Percentiles rank a stretch among this genome's conserved stretches.
These are phyloP conservation scores for Nitzschia sp. DNA, from an alignment of 108 stramenopile species.

Conservation along the genomic window DNA sequence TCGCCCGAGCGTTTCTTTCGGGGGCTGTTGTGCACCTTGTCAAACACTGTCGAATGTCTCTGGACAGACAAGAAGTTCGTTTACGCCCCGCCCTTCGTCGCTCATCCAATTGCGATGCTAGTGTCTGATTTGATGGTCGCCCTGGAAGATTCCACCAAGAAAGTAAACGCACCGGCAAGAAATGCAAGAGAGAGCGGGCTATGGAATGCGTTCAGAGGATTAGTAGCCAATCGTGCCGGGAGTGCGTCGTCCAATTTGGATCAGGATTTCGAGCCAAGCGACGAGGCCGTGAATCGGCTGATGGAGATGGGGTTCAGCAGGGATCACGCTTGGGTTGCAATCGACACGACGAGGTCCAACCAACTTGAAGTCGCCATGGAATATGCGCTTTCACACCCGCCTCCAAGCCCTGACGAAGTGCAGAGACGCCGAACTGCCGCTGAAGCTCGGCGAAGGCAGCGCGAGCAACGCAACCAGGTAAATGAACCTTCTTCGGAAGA, in stretches of 20 bases:
- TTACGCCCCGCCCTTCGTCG: conserved; percentile 57
- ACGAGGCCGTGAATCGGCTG: conserved; percentile 70
- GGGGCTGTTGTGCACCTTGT: conserved; percentile 56
- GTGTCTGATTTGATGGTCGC: conserved; percentile 60
- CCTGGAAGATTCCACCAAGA: conserved; percentile 62
- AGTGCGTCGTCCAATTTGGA: neutral
- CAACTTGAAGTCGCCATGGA: conserved; percentile 90
- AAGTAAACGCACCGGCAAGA: conserved; percentile 8
- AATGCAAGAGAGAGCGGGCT: conserved; percentile 4
- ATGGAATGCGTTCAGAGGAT: conserved; percentile 18
- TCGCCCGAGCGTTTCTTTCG: conserved; percentile 30
- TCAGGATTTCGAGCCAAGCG: conserved; percentile 74
- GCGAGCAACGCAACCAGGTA: conserved; percentile 3
- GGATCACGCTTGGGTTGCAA: conserved; percentile 82
- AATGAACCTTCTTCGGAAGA: neutral
- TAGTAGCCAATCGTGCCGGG: neutral
- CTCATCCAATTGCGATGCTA: conserved; percentile 61
- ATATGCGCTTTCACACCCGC: conserved; percentile 80
- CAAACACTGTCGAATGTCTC: conserved; percentile 42
- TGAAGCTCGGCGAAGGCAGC: conserved; percentile 32
- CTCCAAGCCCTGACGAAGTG: conserved; percentile 43
- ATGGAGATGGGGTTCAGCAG: conserved; percentile 91
- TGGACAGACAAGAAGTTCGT: conserved; percentile 62
- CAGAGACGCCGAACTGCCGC: conserved; percentile 38
- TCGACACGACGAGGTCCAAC: conserved; percentile 72